Percentiles rank a stretch among this genome's conserved stretches.
These are phyloP conservation scores for Linnemannia elongata DNA, from an alignment of 192 early-diverging fungal species.

Conservation along the genomic window DNA sequence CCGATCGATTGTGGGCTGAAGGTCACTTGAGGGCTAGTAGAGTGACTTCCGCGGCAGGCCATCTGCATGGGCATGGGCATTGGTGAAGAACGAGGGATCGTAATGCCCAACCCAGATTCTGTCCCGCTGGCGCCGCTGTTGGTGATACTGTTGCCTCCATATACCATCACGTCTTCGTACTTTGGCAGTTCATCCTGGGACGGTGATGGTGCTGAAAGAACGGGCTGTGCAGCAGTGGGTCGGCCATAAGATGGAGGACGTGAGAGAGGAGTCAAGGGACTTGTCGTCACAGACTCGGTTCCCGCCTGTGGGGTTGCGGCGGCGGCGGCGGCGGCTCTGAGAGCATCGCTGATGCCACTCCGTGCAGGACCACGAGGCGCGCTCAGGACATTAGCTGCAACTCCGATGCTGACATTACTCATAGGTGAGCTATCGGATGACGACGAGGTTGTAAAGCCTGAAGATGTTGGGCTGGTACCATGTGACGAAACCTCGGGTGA, in stretches of 20 bases:
- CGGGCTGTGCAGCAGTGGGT: not conserved
- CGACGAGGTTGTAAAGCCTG: not conserved
- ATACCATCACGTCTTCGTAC: constrained; percentile 48
- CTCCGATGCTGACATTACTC: not conserved
- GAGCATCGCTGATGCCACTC: constrained; percentile 51
- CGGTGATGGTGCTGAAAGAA: not conserved
- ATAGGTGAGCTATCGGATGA: not conserved
- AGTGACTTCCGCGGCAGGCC: not conserved
- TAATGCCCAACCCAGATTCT: constrained; percentile 18
- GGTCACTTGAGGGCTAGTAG: not conserved
- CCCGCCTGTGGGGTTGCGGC: not conserved
- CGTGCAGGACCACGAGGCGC: not conserved
- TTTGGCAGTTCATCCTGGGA: constrained; percentile 29
- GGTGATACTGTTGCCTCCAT: not conserved
- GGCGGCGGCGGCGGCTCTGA: constrained; percentile 36
- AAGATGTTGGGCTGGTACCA: not conserved
- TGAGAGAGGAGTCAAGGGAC: not conserved
- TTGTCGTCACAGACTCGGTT: not conserved
- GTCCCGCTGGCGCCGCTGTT: not conserved
- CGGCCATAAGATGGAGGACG: constrained; percentile 39
- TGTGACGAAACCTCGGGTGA: not conserved
- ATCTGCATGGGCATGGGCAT: constrained; percentile 19
- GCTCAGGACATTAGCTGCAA: not conserved
- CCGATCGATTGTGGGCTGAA: constrained; percentile 13
- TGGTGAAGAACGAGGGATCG: constrained; percentile 31